Evolutionary conservation across 1,284 basidiomycete genomes (phyloP).

Genomic region (Amylostereum areolatum): DNA sequence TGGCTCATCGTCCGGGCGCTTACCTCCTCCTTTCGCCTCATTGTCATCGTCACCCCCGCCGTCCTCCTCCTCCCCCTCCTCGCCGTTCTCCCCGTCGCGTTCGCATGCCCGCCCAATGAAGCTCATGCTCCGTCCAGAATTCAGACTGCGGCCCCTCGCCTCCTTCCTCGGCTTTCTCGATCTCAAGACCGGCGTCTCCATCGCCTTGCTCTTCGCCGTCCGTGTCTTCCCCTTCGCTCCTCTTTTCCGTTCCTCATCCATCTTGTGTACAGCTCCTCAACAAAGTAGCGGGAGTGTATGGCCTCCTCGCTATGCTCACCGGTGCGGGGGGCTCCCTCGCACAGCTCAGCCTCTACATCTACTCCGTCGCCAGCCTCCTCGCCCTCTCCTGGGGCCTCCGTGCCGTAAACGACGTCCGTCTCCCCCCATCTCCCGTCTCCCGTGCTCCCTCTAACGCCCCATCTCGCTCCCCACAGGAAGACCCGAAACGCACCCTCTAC

Average conservation of each 20-base stretch:
- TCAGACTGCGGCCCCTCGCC: conserved; percentile 71
- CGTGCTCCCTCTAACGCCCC: conserved; percentile 6
- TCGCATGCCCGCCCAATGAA: conserved; percentile 44
- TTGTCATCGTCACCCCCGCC: no score
- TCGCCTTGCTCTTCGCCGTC: conserved; percentile 84
- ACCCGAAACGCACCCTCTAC: conserved; percentile 76
- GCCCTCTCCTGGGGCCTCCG: conserved; percentile 86
- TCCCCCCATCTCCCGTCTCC: conserved; percentile 2
- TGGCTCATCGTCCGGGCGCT: background rate
- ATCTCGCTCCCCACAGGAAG: conserved; percentile 58
- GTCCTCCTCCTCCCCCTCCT: background rate
- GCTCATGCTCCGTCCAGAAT: conserved; percentile 73
- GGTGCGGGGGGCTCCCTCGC: conserved; percentile 84
- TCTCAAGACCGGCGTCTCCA: conserved; percentile 84
- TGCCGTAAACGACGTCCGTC: conserved; percentile 72
- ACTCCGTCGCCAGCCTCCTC: conserved; percentile 81
- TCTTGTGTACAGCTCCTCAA: conserved; percentile 69
- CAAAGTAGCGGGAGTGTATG: conserved; percentile 97
- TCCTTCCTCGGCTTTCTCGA: conserved; percentile 83
- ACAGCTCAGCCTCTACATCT: conserved; percentile 90
- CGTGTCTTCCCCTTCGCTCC: conserved; percentile 4
- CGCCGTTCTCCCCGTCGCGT: background rate
- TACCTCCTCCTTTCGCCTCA: background rate
- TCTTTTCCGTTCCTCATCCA: conserved; percentile 5
- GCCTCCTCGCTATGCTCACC: conserved; percentile 85